Percentiles rank a stretch among this genome's conserved stretches.
These are phyloP conservation scores for Salvia miltiorrhiza DNA, from an alignment of 257 asterid genomes.

Conservation along the genomic window DNA sequence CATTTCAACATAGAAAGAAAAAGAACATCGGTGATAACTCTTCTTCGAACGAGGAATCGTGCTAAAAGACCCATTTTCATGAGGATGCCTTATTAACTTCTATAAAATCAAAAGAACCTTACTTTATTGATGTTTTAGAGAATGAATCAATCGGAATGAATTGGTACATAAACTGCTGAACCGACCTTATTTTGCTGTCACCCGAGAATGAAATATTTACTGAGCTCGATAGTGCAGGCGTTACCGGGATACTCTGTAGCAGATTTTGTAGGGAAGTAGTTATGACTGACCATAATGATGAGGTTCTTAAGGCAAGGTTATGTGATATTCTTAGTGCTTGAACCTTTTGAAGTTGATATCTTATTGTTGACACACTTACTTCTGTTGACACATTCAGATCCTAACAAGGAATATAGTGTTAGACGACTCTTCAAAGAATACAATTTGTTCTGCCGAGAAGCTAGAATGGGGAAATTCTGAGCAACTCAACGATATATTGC, in stretches of 20 bases:
- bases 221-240: conserved; percentile 47
- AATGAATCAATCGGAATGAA: neutral
- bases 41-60: neutral
- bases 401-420: conserved; percentile 64
- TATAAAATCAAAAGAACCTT: too few species aligned
- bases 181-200: neutral
- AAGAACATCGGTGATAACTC: neutral
- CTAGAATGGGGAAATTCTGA: conserved; percentile 89
- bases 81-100: neutral
- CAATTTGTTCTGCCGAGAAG: conserved; percentile 46
- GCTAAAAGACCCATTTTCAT: neutral
- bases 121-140: neutral
- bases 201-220: conserved; percentile 12
- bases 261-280: conserved; percentile 73
- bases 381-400: conserved; percentile 47
- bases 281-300: conserved; percentile 86
- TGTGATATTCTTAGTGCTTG: conserved; percentile 22
- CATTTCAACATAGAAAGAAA: neutral
- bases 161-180: neutral
- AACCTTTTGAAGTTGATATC: conserved; percentile 11
- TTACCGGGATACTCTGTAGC: conserved; percentile 86
- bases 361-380: conserved; percentile 15
- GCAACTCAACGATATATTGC: conserved; percentile 58
- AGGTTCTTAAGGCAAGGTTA: conserved; percentile 91
- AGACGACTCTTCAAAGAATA: conserved; percentile 38